phyloP scores from a whole-genome alignment of 345 rosid genomes.

The Streptanthus diversifolius region DNA sequence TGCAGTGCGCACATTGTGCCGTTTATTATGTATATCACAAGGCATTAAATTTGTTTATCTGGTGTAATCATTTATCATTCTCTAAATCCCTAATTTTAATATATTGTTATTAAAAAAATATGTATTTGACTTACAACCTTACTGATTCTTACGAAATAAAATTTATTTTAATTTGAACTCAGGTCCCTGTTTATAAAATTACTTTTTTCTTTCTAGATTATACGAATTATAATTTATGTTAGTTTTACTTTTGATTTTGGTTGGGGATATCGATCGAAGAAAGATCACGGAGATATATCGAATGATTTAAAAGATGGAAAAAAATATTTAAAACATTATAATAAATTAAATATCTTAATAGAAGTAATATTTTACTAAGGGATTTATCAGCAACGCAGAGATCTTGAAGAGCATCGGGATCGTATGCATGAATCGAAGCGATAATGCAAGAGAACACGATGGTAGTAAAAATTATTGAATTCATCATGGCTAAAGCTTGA shows the following conservation, averaged over 20 bases:
- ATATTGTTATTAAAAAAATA: not conserved
- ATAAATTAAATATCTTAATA: no score
- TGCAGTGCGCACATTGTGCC: conserved; percentile 6
- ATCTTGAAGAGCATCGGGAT: conserved; percentile 71
- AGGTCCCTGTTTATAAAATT: not conserved
- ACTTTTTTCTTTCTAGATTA: not conserved
- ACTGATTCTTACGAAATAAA: not conserved
- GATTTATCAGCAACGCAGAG: conserved; percentile 51
- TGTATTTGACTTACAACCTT: not conserved
- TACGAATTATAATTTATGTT: not conserved
- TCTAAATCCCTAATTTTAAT: not conserved
- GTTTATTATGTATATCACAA: conserved; percentile 6
- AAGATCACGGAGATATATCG: not conserved
- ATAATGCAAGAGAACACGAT: conserved; percentile 28
- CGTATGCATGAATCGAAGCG: conserved; percentile 36
- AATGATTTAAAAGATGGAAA: not conserved
- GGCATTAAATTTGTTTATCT: not conserved
- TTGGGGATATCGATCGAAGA: not conserved
- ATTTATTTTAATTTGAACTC: not conserved
- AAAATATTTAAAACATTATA: not conserved
- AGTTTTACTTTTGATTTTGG: not conserved
- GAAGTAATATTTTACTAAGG: conserved; percentile 13
- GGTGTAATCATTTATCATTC: not conserved
- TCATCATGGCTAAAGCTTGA: conserved; percentile 7
- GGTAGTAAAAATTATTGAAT: not conserved